These are phyloP conservation scores for Phylloporus sp. DNA, from an alignment of 768 basidiomycete genomes.

Conservation along the genomic window DNA sequence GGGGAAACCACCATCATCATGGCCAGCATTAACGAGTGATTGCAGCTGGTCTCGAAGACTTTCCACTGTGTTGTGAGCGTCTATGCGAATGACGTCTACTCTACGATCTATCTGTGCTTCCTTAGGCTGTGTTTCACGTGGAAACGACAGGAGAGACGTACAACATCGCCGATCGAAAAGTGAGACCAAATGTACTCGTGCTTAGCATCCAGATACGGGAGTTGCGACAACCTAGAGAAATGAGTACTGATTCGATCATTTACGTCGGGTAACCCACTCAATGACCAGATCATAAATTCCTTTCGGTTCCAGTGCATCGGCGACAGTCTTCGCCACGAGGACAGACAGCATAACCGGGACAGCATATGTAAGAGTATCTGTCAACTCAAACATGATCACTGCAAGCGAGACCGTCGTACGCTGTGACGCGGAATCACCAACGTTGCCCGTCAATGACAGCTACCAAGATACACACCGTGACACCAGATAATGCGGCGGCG, in stretches of 20 bases:
- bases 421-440: slow-evolving; percentile 31
- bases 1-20: slow-evolving; percentile 83
- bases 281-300: slow-evolving; percentile 98
- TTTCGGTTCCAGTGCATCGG: slow-evolving; percentile 50
- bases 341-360: slow-evolving; percentile 87
- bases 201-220: slow-evolving; percentile 91
- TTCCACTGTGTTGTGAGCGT: slow-evolving; percentile 71
- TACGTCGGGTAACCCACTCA: slow-evolving; percentile 39
- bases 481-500: slow-evolving; percentile 90
- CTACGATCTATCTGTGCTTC: slow-evolving; percentile 56
- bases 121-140: background rate
- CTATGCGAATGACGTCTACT: slow-evolving; percentile 66
- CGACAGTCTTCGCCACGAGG: slow-evolving; percentile 49
- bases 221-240: slow-evolving; percentile 56
- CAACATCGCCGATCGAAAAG: slow-evolving; percentile 71
- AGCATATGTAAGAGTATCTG: slow-evolving; percentile 87
- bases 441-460: background rate
- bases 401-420: slow-evolving; percentile 89
- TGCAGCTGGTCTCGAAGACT: slow-evolving; percentile 69
- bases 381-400: slow-evolving; percentile 95
- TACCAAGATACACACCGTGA: slow-evolving; percentile 53
- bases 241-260: background rate
- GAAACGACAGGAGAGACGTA: slow-evolving; percentile 35
- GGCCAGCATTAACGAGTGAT: slow-evolving; percentile 48
- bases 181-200: slow-evolving; percentile 85